Percentiles rank a stretch among this genome's conserved stretches.
Conservation (phyloP, 768 basidiomycete species). For the Tylopilus rubrobrunneus region DNA sequence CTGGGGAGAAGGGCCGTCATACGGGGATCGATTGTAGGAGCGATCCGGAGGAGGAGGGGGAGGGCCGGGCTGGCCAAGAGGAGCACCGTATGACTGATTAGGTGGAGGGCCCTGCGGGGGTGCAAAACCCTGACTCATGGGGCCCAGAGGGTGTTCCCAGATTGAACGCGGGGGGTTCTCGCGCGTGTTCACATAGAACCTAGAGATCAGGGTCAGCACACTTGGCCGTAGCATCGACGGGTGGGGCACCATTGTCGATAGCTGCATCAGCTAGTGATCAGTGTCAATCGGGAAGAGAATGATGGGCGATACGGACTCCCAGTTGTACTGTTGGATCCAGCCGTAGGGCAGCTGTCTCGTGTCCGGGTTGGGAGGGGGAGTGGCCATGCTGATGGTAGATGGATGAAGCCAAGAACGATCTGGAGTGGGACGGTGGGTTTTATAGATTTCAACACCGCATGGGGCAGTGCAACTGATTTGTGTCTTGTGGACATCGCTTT, state of each 20-base stretch:
- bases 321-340: constrained; percentile 66
- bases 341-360: constrained; percentile 58
- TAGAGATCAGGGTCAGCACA: constrained; percentile 24
- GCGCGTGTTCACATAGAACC: constrained; percentile 76
- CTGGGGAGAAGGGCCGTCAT: constrained; percentile 9
- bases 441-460: constrained; percentile 17
- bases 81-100: constrained; percentile 26
- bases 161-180: constrained; percentile 59
- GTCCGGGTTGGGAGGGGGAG: constrained; percentile 52
- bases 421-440: constrained; percentile 10
- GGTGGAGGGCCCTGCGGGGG: constrained; percentile 46
- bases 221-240: background rate
- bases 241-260: constrained; percentile 61
- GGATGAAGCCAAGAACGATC: background rate
- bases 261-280: constrained; percentile 35
- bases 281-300: constrained; percentile 15
- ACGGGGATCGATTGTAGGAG: constrained; percentile 30
- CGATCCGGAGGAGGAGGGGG: constrained; percentile 39
- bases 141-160: constrained; percentile 71
- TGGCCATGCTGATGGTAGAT: constrained; percentile 34
- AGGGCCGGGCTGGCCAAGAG: background rate
- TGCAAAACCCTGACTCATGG: constrained; percentile 29
- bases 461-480: constrained; percentile 17
- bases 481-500: constrained; percentile 32
- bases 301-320: constrained; percentile 45